Base-by-base conservation (phyloP, 306 rosid species). In the Abrus pulchellus region DNA sequence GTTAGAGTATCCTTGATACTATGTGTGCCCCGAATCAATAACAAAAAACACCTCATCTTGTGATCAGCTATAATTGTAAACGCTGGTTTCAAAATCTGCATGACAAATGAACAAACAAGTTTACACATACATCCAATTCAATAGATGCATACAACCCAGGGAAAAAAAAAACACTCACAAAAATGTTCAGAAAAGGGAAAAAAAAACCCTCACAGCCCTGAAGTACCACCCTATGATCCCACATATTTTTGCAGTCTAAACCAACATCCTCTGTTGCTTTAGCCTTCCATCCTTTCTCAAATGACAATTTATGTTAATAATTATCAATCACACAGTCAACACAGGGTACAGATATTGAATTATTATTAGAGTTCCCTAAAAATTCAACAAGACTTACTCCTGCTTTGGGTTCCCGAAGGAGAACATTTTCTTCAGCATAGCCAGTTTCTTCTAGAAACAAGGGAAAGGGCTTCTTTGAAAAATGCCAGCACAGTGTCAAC, bases 31-130 rank as follows among this genome's bases (percentile, higher is more conserved):
- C 98, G 96, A 80, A 95, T 93, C 86, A 95, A 80, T 84, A 95
- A 78, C 55, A 95, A 87, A 85, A 91, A 74, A 83, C 91, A 81
- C 87, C 85, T 82, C 50, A 79, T 69, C 62, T 78, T 40, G 40
- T 91, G 97, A 63, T 95, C 96, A 76, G 80, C 90, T 54, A 95
- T 80, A 81, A 95, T 83, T 7, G 99, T 95, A 86, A 95, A 95
- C 61, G 99, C 97, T 41, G 98, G 99, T 90, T 93, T 95, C 90
- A 95, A 87, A 70, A 95, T 95, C 99, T 95, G 92, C 89, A 88
- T 66, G 70, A 60, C 30, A 78, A 69, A 74, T 27, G 14, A 74
- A 76, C 7, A 76, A 20, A 43, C 53, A 62, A 66, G 33, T 56
- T 76, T 47, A 65, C 33, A 56, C 50, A 38, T 38, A 38, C 43